These are phyloP conservation scores for Pseudohalonectria lignicola DNA, from an alignment of 2,329 filamentous ascomycete species.

Conservation along the genomic window DNA sequence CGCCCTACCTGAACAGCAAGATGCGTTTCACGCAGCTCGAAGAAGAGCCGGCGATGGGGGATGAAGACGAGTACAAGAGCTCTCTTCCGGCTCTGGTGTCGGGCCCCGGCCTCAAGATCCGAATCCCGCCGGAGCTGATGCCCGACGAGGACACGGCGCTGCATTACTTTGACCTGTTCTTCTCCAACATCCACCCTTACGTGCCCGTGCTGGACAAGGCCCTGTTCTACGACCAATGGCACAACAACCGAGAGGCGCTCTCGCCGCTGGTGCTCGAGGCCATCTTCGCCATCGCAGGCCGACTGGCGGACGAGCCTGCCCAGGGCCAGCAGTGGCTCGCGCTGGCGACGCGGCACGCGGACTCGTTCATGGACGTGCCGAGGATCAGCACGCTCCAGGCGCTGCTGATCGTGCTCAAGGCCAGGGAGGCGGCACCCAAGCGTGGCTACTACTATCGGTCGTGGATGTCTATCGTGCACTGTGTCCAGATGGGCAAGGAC, in stretches of 20 bases:
- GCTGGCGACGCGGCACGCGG: constrained; percentile 76
- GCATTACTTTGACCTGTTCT: constrained; percentile 84
- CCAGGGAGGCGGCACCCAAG: constrained; percentile 82
- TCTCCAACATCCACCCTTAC: constrained; percentile 83
- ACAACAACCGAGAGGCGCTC: constrained; percentile 67
- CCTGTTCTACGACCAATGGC: constrained; percentile 84
- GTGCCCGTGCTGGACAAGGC: constrained; percentile 78
- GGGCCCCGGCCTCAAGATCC: constrained; percentile 64
- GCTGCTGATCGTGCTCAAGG: constrained; percentile 77
- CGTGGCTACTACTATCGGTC: constrained; percentile 94
- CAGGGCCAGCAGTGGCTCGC: constrained; percentile 90
- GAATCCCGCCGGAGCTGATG: constrained; percentile 90
- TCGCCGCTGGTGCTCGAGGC: constrained; percentile 84
- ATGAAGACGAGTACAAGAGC: constrained; percentile 62
- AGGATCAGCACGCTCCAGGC: constrained; percentile 87
- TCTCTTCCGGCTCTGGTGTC: constrained; percentile 56
- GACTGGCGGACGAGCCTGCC: constrained; percentile 71
- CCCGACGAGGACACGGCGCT: constrained; percentile 72
- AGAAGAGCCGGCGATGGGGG: constrained; percentile 55
- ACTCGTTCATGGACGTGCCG: constrained; percentile 88
- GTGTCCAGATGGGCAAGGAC: constrained; percentile 88
- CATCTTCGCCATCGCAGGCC: constrained; percentile 79
- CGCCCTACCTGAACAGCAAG: constrained; percentile 72
- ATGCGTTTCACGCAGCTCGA: constrained; percentile 28
- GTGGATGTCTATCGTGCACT: constrained; percentile 91